These are phyloP conservation scores for Didymella pomorum DNA, from an alignment of 2,329 filamentous ascomycete species.

Conservation along the genomic window DNA sequence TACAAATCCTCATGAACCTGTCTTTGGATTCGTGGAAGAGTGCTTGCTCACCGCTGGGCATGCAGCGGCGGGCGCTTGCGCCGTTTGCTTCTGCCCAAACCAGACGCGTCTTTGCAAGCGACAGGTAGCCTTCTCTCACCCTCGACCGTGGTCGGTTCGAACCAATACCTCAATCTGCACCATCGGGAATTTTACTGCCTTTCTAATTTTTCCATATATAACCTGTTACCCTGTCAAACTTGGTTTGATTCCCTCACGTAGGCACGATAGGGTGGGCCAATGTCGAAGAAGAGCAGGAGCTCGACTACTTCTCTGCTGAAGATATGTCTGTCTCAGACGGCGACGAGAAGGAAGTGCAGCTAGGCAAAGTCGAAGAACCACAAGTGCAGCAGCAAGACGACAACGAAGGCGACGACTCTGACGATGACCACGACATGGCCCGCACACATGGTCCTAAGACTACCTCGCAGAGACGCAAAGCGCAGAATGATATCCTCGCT, in stretches of 20 bases:
- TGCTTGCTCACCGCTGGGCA: conserved; percentile 11
- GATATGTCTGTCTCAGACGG: conserved; percentile 15
- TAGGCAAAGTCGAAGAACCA: background rate
- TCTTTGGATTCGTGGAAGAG: background rate
- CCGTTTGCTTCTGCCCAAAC: conserved; percentile 28
- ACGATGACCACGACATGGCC: conserved; percentile 37
- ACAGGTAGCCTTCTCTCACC: conserved; percentile 16
- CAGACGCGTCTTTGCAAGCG: conserved; percentile 22
- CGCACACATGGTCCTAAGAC: conserved; percentile 36
- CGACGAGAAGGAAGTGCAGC: conserved; percentile 2
- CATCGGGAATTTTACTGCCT: background rate
- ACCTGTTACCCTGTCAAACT: background rate
- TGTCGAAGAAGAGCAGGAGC: conserved; percentile 30
- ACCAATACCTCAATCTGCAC: background rate
- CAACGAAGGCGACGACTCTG: conserved; percentile 26
- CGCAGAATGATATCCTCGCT: conserved; percentile 55
- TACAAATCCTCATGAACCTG: background rate
- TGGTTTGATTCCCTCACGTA: background rate
- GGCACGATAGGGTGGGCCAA: conserved; percentile 30
- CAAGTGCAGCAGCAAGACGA: background rate
- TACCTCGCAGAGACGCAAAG: conserved; percentile 49
- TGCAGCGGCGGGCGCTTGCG: conserved; percentile 19
- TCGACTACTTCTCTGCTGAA: conserved; percentile 25
- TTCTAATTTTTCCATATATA: background rate
- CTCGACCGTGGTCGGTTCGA: background rate